phyloP scores from a whole-genome alignment of 1,284 basidiomycete species.

The Austroboletus rostrupii region DNA sequence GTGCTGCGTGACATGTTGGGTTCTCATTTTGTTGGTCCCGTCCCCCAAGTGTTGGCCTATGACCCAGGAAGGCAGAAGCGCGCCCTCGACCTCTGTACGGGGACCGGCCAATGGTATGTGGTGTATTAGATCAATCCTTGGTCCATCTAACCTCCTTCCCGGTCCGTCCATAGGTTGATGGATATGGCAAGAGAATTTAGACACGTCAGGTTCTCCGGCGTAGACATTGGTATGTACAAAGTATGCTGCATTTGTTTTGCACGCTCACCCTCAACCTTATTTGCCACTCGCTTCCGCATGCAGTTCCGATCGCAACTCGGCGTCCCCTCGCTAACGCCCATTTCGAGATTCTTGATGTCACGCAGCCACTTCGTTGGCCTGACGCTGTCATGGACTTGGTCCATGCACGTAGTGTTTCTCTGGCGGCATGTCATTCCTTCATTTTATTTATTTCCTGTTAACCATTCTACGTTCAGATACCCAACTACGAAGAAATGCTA shows the following conservation, averaged over 20 bases:
- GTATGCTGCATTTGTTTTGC: slow-evolving; percentile 9
- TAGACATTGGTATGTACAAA: slow-evolving; percentile 61
- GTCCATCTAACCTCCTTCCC: slow-evolving; percentile 19
- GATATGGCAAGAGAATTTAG: slow-evolving; percentile 67
- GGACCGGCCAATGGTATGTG: slow-evolving; percentile 64
- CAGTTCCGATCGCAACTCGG: slow-evolving; percentile 66
- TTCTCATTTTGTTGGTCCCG: slow-evolving; percentile 54
- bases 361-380: slow-evolving; percentile 44
- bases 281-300: slow-evolving; percentile 4
- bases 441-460: slow-evolving; percentile 6
- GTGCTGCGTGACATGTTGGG: slow-evolving; percentile 47
- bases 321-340: slow-evolving; percentile 54
- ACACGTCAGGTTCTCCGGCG: slow-evolving; percentile 57
- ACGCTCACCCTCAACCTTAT: slow-evolving; percentile 4
- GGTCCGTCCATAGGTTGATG: slow-evolving; percentile 48
- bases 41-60: slow-evolving; percentile 44
- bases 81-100: slow-evolving; percentile 67
- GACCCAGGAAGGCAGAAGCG: slow-evolving; percentile 38
- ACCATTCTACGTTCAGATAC: slow-evolving; percentile 37
- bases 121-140: slow-evolving; percentile 14
- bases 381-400: slow-evolving; percentile 56
- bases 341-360: slow-evolving; percentile 64
- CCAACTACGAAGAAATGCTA: slow-evolving; percentile 47
- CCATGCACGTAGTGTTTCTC: slow-evolving; percentile 53
- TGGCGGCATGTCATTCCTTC: slow-evolving; percentile 46